phyloP scores from a whole-genome alignment of 805 yeast species.

The Candida hispaniensis region DNA sequence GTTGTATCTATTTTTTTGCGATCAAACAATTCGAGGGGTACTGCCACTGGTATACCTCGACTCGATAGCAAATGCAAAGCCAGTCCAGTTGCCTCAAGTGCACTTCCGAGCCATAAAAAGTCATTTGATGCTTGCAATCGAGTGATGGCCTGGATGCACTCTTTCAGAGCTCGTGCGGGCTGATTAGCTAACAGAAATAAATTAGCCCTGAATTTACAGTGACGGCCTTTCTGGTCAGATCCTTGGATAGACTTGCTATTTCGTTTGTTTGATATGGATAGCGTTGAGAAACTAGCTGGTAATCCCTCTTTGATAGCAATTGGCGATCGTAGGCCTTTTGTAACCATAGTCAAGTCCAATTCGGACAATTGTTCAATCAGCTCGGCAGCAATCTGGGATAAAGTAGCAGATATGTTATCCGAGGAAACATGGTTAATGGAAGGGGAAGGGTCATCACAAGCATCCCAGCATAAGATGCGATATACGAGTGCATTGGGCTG shows the following conservation, averaged over 20 bases:
- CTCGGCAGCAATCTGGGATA: conserved; percentile 2
- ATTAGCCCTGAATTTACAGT: conserved; percentile 12
- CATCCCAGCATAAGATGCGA: no score
- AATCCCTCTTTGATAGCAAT: conserved; percentile 5
- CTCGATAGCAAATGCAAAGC: conserved; percentile 51
- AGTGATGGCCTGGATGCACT: conserved; percentile 62
- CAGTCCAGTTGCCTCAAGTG: conserved; percentile 72
- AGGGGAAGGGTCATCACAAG: conserved; percentile 38
- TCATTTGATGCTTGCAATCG: conserved; percentile 56
- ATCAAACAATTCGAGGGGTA: conserved; percentile 23
- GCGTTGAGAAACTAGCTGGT: not conserved
- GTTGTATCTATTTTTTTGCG: not conserved
- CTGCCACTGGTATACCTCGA: conserved; percentile 38
- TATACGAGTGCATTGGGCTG: conserved; percentile 6
- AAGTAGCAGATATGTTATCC: conserved; percentile 1
- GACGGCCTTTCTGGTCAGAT: conserved; percentile 7
- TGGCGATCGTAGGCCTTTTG: conserved; percentile 5
- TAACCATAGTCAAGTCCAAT: conserved; percentile 5
- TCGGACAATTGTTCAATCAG: conserved; percentile 7
- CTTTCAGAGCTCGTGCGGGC: conserved; percentile 54
- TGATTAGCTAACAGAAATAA: conserved; percentile 72
- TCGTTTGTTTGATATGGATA: not conserved
- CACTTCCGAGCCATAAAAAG: conserved; percentile 76
- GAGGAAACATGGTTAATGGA: conserved; percentile 19
- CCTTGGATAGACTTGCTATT: conserved; percentile 5